These are phyloP conservation scores for Sicyos edulis DNA, from an alignment of 306 rosid species.

Conservation along the genomic window DNA sequence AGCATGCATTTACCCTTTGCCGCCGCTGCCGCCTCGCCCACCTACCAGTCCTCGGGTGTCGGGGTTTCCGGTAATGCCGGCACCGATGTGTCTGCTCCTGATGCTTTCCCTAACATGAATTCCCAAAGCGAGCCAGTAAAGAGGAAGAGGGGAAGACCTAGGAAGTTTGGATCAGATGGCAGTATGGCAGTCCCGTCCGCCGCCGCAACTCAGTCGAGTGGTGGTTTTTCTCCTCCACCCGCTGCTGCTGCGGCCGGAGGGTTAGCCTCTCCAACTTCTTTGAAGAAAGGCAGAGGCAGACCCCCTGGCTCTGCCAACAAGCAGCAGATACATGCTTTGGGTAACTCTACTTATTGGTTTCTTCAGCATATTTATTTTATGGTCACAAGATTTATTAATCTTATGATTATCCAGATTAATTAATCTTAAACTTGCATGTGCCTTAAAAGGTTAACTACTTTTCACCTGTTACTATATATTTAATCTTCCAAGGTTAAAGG, in stretches of 20 bases:
- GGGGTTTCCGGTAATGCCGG: constrained; percentile 17
- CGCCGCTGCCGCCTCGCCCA: constrained; percentile 14
- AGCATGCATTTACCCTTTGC: constrained; percentile 30
- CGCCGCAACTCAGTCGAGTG: too few relatives aligned
- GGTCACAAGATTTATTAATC: constrained; percentile 5
- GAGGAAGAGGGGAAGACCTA: constrained; percentile 52
- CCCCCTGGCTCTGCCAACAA: constrained; percentile 49
- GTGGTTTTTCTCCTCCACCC: neutral
- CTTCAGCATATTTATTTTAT: neutral
- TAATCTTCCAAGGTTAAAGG: too few relatives aligned
- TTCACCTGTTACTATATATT: too few relatives aligned
- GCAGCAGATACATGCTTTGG: neutral
- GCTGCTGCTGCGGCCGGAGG: constrained; percentile 14
- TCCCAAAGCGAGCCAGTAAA: constrained; percentile 26
- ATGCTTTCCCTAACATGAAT: constrained; percentile 18
- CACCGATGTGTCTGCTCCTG: constrained; percentile 16
- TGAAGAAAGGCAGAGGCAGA: constrained; percentile 44
- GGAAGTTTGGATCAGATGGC: constrained; percentile 44
- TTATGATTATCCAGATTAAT: neutral
- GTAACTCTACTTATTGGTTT: constrained; percentile 15
- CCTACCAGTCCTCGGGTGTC: constrained; percentile 13
- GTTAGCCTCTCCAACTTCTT: constrained; percentile 17
- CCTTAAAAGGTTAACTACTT: too few relatives aligned
- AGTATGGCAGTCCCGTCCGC: constrained; percentile 19
- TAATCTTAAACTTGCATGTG: too few relatives aligned